Base-by-base conservation (phyloP, 768 basidiomycete species). In the Auriscalpium orientale region DNA sequence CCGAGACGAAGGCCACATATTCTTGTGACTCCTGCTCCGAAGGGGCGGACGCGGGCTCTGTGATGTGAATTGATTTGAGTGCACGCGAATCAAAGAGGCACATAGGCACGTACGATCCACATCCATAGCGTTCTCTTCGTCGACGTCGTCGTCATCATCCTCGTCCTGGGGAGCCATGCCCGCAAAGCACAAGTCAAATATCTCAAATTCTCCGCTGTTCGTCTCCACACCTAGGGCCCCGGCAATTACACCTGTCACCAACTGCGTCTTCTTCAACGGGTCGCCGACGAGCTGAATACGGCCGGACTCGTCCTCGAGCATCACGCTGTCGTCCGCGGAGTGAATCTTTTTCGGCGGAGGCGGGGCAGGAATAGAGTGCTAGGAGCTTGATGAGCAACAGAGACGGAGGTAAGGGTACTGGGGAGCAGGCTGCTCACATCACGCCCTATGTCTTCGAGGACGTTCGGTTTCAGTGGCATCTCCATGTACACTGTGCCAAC, bases 391-490 rank as follows among this genome's bases (percentile, higher is more conserved):
- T 28, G 7, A 28, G 28, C 28, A 28, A 28, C 28, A 7, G 28
- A 28, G 28, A 28, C 28, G 4, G 7, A 28, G 28, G 28, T 5
- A 2, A 28, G 28, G 28, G 28, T 28, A 28, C 28, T 28, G 28
- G 4, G 28, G 28, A 5, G 28, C 7, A 28, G 28, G 21, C 3
- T 20, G 76, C 91, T 62, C 65, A 98, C 97, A 64, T 99, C 94
- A 68, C 90, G 80, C 21, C 87, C 92, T 61, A 98, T 81, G 60
- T 99, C 97, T 64, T 93, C 89, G 59, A 99, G 79, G n/a, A 99
- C 90, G 65, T 98, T 98, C 0, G 95, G 95, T 66, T 99, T 99
- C 51, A 98, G 76, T 9, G 94, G 91, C 97, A 99, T 99, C 58
- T 99, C 94, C 84, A 98, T 87, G 69, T 98, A 99, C 7, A 98